Evolutionary conservation across 805 yeast species (phyloP), one percentile per base, ranked within the genome.

Genomic region (Candida caryicola): DNA sequence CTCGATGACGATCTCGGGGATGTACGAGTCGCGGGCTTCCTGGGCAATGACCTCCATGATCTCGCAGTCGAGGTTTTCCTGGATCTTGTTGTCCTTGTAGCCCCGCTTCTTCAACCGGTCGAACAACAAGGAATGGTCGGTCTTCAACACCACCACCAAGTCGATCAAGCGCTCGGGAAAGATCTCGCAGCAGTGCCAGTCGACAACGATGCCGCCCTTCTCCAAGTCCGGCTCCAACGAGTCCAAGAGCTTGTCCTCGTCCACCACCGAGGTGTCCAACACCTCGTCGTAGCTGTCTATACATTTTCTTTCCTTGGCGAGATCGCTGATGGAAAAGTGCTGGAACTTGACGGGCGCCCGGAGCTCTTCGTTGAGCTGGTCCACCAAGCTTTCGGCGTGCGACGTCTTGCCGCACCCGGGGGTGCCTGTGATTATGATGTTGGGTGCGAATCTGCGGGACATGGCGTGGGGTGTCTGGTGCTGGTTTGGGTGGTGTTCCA

Each of bases 121-220:
- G 60, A 74, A 84, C 17, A 93, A 73, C 1, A 69, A 60, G 12
- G 80, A 64, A 52, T 85, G 88, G 53, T 85, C 84, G 31, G 95
- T 81, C 47, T 90, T 73, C 39, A 93, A 70, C 1, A 93, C 99
- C 28, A 89, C 84, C 4, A 93, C 98, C 45, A 93, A 71, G 60
- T 93, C 99, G 36, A 93, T 85, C 58, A 88, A 75, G 49, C 95
- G 69, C 57, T 89, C 98, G 1, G 98, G 98, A 56, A 93, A 91
- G 15, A 87, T 77, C 54, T 93, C 99, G 63, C 95, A 88, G 31
- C 91, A 93, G 59, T 93, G 99, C 99, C 99, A 93, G 61, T 93
- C 99, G 9, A 93, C 73, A 6, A 93, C 69, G n/a, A 74, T 71
- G 1, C 95, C 95, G n/a, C 99, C 99, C 46, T 78, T 69, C 37